phyloP scores from a whole-genome alignment of 2,329 filamentous ascomycete species.

The Sporothrix euskadiensis region DNA sequence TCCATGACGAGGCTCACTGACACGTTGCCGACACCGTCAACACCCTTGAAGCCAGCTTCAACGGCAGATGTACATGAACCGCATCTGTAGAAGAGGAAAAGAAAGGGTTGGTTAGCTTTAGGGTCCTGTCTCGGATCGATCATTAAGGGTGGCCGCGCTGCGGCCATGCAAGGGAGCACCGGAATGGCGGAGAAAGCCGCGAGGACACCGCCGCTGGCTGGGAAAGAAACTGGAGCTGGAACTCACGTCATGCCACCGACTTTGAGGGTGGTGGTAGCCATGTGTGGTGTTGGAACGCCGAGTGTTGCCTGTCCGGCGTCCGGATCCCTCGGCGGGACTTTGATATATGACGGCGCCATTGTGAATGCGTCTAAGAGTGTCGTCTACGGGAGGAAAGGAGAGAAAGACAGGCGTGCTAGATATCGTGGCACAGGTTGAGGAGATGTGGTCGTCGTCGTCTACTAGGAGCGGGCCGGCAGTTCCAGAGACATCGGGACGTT shows the following conservation, averaged over 20 bases:
- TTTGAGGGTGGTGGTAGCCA: slow-evolving; percentile 87
- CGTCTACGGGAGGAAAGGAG: neutral
- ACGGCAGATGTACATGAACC: slow-evolving; percentile 95
- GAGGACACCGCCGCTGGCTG: neutral
- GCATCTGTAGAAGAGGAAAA: slow-evolving; percentile 54
- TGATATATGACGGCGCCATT: slow-evolving; percentile 56
- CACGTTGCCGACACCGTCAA: slow-evolving; percentile 79
- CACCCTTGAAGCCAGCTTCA: slow-evolving; percentile 81
- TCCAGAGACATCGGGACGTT: slow-evolving; percentile 25
- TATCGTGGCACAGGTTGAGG: neutral
- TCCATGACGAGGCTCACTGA: slow-evolving; percentile 95
- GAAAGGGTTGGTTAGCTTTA: neutral
- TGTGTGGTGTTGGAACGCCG: slow-evolving; percentile 55
- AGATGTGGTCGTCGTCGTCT: neutral
- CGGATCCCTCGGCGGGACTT: slow-evolving; percentile 48
- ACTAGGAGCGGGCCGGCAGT: slow-evolving; percentile 20
- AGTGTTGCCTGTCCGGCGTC: slow-evolving; percentile 38
- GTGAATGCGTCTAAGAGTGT: neutral
- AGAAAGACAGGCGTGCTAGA: neutral
- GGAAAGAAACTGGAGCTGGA: neutral
- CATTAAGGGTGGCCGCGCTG: neutral
- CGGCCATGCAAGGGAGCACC: neutral
- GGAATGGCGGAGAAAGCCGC: slow-evolving; percentile 19
- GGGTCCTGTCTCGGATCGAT: slow-evolving; percentile 4
- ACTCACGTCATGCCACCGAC: slow-evolving; percentile 83